Percentiles rank a stretch among this genome's conserved stretches.
Evolutionary conservation across 306 rosid species (phyloP).

Genomic region (Vigna unguiculata): DNA sequence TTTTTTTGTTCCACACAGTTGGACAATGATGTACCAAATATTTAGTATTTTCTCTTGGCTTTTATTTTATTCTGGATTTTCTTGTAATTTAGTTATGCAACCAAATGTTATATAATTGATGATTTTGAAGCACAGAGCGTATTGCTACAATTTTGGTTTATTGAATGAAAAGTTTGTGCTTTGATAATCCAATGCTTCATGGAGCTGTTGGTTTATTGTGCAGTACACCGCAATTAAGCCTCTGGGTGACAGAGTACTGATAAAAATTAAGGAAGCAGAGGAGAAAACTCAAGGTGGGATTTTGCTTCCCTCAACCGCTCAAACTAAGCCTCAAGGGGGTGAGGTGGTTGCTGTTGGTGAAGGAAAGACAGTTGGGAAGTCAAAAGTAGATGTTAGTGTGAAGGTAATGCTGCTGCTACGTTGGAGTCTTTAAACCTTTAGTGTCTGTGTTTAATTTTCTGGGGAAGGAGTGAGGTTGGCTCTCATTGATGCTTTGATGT

Average conservation of each 20-base stretch:
- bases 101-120: not conserved
- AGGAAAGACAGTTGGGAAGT: conserved; percentile 74
- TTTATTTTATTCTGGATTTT: no score
- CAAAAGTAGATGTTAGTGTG: conserved; percentile 68
- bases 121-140: not conserved
- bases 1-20: not conserved
- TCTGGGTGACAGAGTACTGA: conserved; percentile 80
- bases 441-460: not conserved
- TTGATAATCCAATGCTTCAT: not conserved
- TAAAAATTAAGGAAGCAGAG: conserved; percentile 69
- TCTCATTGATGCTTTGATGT: not conserved
- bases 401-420: conserved; percentile 53
- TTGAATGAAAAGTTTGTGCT: not conserved
- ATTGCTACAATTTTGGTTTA: not conserved
- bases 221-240: conserved; percentile 88
- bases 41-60: not conserved
- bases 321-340: conserved; percentile 89
- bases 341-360: conserved; percentile 93
- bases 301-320: conserved; percentile 81
- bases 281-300: conserved; percentile 85
- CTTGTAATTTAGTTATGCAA: conserved; percentile 1
- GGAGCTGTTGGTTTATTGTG: conserved; percentile 8
- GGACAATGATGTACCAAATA: not conserved
- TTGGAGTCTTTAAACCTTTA: not conserved
- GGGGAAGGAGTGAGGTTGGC: not conserved